Evolutionary conservation across 495 filamentous ascomycete species (phyloP).

Genomic region (Neurospora sp.): DNA sequence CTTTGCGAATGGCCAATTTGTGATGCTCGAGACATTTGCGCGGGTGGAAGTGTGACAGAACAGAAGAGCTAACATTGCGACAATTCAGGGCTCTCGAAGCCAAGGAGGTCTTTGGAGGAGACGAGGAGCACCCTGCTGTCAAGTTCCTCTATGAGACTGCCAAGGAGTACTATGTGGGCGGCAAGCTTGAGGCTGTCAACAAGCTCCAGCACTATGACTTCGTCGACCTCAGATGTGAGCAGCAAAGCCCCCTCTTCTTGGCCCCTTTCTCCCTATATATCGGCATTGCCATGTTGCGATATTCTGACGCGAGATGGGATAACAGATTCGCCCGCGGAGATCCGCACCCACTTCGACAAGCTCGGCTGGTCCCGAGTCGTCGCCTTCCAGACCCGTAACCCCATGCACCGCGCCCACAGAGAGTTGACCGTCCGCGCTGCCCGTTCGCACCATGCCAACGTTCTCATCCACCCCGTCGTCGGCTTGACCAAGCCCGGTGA

Average conservation of each 20-base stretch:
- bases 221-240: conserved; percentile 78
- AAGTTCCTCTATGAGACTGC: conserved; percentile 73
- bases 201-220: conserved; percentile 97
- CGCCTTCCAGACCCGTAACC: conserved; percentile 97
- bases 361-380: conserved; percentile 95
- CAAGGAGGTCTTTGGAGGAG: conserved; percentile 89
- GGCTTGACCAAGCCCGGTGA: conserved; percentile 97
- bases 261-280: neutral
- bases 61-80: neutral
- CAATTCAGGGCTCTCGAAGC: conserved; percentile 68
- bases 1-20: conserved; percentile 8
- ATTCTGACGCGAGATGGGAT: conserved; percentile 3
- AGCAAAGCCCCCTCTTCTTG: neutral
- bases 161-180: conserved; percentile 85
- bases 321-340: conserved; percentile 83
- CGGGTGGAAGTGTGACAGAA: neutral
- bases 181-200: conserved; percentile 90
- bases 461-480: conserved; percentile 97
- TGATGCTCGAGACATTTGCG: neutral
- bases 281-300: neutral
- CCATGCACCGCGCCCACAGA: conserved; percentile 97
- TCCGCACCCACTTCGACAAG: conserved; percentile 96
- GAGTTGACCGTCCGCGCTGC: conserved; percentile 96
- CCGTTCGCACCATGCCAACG: conserved; percentile 89
- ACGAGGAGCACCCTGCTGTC: conserved; percentile 86